A percentile compares a stretch with the other conserved stretches of the same genome.
These are phyloP conservation scores for Limonium bicolor DNA, from an alignment of 148 eudicot species.

Conservation along the genomic window DNA sequence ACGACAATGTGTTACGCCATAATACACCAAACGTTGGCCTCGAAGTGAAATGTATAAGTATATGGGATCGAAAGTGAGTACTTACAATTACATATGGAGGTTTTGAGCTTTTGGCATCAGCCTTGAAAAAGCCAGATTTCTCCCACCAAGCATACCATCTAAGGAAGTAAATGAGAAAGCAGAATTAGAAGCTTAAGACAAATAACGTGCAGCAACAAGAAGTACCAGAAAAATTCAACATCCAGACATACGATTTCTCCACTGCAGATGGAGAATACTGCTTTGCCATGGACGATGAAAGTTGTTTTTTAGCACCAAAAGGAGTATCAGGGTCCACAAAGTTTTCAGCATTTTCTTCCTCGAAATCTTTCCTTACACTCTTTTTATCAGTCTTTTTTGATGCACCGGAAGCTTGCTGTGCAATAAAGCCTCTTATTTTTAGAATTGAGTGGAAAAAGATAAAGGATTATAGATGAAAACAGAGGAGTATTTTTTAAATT, in stretches of 20 bases:
- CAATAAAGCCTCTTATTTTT: slow-evolving; percentile 14
- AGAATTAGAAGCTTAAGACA: slow-evolving; percentile 1
- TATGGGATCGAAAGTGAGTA: neutral
- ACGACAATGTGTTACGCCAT: neutral
- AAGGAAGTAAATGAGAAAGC: neutral
- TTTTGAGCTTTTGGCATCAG: slow-evolving; percentile 68
- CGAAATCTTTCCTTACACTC: slow-evolving; percentile 32
- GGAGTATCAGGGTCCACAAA: slow-evolving; percentile 73
- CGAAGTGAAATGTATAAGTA: neutral
- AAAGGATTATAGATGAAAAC: neutral
- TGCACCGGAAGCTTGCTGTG: slow-evolving; percentile 36
- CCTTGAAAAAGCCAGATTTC: slow-evolving; percentile 57
- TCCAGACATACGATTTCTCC: slow-evolving; percentile 81
- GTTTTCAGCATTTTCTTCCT: slow-evolving; percentile 59
- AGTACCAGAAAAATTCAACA: neutral
- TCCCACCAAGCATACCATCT: slow-evolving; percentile 99
- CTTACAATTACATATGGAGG: slow-evolving; percentile 74
- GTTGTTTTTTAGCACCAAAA: slow-evolving; percentile 62
- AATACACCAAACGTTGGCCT: neutral
- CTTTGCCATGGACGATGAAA: slow-evolving; percentile 72
- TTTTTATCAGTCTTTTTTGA: slow-evolving; percentile 50
- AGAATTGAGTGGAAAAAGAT: neutral
- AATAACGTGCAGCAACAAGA: neutral
- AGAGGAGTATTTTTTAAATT: neutral
- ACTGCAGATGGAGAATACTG: slow-evolving; percentile 64